Percentiles rank a stretch among this genome's conserved stretches.
Evolutionary conservation across 2,329 filamentous ascomycete species (phyloP).

Genomic region (Neoscytalidium dimidiatum): DNA sequence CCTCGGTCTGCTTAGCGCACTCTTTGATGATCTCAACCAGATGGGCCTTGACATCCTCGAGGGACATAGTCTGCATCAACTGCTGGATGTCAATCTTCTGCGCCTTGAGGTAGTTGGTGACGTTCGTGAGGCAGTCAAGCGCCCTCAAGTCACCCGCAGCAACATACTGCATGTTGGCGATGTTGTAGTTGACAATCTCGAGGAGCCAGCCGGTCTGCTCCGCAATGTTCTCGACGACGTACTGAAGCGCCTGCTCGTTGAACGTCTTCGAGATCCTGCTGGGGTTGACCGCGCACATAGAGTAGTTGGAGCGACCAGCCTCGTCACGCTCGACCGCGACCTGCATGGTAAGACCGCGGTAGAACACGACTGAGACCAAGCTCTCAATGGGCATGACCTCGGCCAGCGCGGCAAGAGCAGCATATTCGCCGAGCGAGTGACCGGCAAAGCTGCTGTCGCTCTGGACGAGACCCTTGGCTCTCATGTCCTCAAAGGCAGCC

Average conservation of each 20-base stretch:
- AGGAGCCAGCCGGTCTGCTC: conserved; percentile 94
- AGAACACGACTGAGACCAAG: conserved; percentile 97
- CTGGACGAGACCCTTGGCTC: conserved; percentile 91
- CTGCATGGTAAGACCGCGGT: conserved; percentile 98
- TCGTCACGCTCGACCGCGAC: conserved; percentile 97
- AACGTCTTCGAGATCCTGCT: conserved; percentile 98
- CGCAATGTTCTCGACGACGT: conserved; percentile 92
- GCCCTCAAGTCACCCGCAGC: conserved; percentile 67
- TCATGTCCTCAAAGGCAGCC: conserved; percentile 99
- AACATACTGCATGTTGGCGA: conserved; percentile 71
- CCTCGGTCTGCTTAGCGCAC: conserved; percentile 81
- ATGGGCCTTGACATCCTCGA: conserved; percentile 89
- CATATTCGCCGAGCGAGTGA: conserved; percentile 98
- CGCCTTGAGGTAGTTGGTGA: conserved; percentile 93
- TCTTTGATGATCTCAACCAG: conserved; percentile 88
- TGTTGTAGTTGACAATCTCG: conserved; percentile 97
- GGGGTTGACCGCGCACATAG: conserved; percentile 98
- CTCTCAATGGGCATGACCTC: conserved; percentile 99
- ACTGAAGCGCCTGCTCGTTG: conserved; percentile 95
- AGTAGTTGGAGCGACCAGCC: conserved; percentile 92
- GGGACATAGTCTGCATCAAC: conserved; percentile 79
- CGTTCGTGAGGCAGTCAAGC: conserved; percentile 68
- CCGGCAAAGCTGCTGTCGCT: conserved; percentile 96
- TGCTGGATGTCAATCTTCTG: conserved; percentile 97
- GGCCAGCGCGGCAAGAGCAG: conserved; percentile 89